Percentiles rank a stretch among this genome's conserved stretches.
phyloP scores from a whole-genome alignment of 2,329 filamentous ascomycete species.

The Triangularia setosa region DNA sequence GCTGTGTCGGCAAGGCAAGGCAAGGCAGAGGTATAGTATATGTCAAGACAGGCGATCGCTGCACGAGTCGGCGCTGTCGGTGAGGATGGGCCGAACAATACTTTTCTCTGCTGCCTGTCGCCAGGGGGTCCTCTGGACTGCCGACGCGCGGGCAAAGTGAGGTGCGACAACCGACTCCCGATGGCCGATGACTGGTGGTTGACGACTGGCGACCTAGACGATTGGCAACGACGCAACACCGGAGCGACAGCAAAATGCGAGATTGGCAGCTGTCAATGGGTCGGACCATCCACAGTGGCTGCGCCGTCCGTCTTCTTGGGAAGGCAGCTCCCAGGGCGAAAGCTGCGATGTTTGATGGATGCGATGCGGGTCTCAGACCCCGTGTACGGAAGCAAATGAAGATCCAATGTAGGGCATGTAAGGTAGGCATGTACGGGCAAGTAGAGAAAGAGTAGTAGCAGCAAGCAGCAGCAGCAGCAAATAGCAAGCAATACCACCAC shows the following conservation, averaged over 20 bases:
- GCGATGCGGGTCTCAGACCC: conserved; percentile 2
- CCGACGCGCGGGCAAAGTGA: neutral
- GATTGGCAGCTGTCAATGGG: conserved; percentile 12
- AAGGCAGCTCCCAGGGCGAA: neutral
- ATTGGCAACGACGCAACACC: neutral
- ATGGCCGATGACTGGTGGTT: neutral
- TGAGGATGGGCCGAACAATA: conserved; percentile 9
- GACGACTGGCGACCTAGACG: neutral
- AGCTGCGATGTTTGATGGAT: neutral
- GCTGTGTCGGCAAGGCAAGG: neutral
- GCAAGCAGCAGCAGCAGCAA: neutral
- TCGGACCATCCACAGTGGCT: neutral
- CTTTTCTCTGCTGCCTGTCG: neutral
- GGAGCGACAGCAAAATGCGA: neutral
- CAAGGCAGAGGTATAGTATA: neutral
- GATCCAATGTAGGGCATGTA: neutral
- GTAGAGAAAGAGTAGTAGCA: neutral
- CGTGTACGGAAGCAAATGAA: neutral
- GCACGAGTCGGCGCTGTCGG: conserved; percentile 9
- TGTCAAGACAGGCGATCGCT: conserved; percentile 6
- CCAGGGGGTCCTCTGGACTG: neutral
- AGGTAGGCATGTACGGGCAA: neutral
- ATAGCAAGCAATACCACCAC: neutral
- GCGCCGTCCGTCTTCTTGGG: neutral
- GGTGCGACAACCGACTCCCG: conserved; percentile 3